Percentiles rank a stretch among this genome's conserved stretches.
Evolutionary conservation across 2,329 filamentous ascomycete species (phyloP).

Genomic region (Neopestalotiopsis rosae): DNA sequence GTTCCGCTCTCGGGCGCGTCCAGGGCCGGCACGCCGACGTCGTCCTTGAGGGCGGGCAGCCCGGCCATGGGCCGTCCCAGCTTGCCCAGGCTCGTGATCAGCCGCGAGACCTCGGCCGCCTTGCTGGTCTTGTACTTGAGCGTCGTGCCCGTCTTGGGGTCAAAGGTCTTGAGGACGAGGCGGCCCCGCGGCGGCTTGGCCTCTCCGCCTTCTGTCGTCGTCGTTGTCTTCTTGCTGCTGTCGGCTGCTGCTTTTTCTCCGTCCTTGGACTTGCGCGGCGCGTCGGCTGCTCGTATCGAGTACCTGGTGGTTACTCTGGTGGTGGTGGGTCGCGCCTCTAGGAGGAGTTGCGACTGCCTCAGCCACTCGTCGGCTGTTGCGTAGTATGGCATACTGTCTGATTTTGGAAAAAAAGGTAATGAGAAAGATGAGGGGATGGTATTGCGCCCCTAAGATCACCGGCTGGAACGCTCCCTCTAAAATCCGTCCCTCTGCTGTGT

Average conservation of each 20-base stretch:
- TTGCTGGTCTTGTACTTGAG: slow-evolving; percentile 94
- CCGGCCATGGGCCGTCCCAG: slow-evolving; percentile 74
- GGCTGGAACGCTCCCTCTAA: neutral
- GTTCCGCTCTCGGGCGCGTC: slow-evolving; percentile 45
- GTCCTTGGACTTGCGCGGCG: slow-evolving; percentile 28
- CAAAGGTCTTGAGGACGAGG: slow-evolving; percentile 88
- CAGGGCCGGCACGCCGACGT: slow-evolving; percentile 38
- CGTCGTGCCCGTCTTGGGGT: slow-evolving; percentile 79
- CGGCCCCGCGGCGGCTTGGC: slow-evolving; percentile 61
- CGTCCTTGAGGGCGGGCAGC: slow-evolving; percentile 49
- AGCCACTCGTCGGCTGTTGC: slow-evolving; percentile 89
- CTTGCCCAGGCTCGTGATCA: slow-evolving; percentile 78
- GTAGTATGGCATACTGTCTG: slow-evolving; percentile 75
- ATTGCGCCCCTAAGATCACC: neutral
- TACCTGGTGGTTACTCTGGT: slow-evolving; percentile 94
- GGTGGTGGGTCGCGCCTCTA: slow-evolving; percentile 84
- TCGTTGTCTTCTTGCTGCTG: slow-evolving; percentile 24
- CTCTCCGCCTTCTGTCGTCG: slow-evolving; percentile 34
- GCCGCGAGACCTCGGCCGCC: slow-evolving; percentile 83
- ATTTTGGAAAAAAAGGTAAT: too few species aligned
- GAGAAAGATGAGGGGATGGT: neutral
- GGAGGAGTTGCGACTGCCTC: slow-evolving; percentile 81
- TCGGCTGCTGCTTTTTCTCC: slow-evolving; percentile 25
- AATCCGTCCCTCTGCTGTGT: neutral
- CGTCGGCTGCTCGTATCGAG: slow-evolving; percentile 56